Conservation (phyloP, 331 rosid genomes). For the Phaseolus coccineus region DNA sequence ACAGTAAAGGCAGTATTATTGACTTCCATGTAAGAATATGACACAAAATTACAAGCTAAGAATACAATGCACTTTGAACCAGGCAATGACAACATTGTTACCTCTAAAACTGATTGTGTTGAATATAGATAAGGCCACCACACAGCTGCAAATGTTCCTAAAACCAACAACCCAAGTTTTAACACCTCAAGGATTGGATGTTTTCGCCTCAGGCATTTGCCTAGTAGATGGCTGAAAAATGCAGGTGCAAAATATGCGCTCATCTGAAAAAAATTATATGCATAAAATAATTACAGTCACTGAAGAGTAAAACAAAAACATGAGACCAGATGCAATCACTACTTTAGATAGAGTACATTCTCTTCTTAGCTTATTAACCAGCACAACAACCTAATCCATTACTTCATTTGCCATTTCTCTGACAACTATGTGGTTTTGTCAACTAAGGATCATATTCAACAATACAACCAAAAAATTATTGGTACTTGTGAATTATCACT, state of each 20-base stretch:
- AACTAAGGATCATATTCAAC: constrained; percentile 25
- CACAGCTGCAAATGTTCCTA: constrained; percentile 73
- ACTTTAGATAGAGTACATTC: constrained; percentile 16
- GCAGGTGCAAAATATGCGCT: constrained; percentile 97
- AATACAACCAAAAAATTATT: neutral
- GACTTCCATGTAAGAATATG: neutral
- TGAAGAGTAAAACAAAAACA: neutral
- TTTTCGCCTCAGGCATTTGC: constrained; percentile 70
- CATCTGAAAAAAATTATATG: constrained; percentile 66
- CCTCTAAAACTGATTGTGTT: constrained; percentile 66
- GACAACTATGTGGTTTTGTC: constrained; percentile 28
- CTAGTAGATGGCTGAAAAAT: constrained; percentile 91
- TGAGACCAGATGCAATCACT: neutral
- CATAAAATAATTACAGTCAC: constrained; percentile 23
- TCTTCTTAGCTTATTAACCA: constrained; percentile 10
- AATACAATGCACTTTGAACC: constrained; percentile 1
- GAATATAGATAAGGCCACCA: constrained; percentile 96
- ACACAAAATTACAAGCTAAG: neutral
- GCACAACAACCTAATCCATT: neutral
- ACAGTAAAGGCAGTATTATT: neutral
- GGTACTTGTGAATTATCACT: neutral
- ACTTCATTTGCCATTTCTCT: neutral
- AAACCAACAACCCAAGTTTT: constrained; percentile 78
- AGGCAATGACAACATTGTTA: constrained; percentile 39
- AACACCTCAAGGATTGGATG: constrained; percentile 73